These are phyloP conservation scores for Corinectria fuckeliana DNA, from an alignment of 2,329 filamentous ascomycete species.

Conservation along the genomic window DNA sequence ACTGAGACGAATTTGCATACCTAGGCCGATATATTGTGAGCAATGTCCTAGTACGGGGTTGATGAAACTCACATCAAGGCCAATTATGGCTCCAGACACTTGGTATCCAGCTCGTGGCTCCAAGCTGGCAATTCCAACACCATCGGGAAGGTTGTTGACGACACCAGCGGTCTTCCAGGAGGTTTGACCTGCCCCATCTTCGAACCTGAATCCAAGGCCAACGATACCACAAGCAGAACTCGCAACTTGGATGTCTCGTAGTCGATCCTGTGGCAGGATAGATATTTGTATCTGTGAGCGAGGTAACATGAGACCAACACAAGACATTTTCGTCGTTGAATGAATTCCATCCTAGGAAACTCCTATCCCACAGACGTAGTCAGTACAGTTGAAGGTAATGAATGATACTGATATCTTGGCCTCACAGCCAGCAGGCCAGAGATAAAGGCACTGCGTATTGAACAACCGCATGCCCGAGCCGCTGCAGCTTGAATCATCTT, in stretches of 20 bases:
- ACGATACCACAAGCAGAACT: conserved; percentile 4
- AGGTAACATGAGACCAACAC: not conserved
- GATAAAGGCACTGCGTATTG: not conserved
- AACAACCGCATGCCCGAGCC: not conserved
- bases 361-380: conserved; percentile 14
- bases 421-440: not conserved
- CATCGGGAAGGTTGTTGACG: accelerated
- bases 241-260: not conserved
- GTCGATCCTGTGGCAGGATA: not conserved
- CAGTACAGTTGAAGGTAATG: not conserved
- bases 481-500: accelerated
- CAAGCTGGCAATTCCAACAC: not conserved
- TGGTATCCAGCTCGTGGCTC: not conserved
- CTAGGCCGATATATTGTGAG: not conserved
- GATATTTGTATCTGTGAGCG: not conserved
- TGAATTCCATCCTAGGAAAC: not conserved
- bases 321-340: not conserved
- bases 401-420: not conserved
- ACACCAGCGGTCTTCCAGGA: not conserved
- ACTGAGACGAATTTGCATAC: conserved; percentile 4
- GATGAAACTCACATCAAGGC: conserved; percentile 13
- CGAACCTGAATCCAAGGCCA: not conserved
- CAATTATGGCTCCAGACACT: not conserved
- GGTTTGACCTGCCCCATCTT: accelerated
- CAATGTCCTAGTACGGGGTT: accelerated